These are phyloP conservation scores for Urochloa ruziziensis DNA, from an alignment of 176 grass and related monocot species.

Conservation along the genomic window DNA sequence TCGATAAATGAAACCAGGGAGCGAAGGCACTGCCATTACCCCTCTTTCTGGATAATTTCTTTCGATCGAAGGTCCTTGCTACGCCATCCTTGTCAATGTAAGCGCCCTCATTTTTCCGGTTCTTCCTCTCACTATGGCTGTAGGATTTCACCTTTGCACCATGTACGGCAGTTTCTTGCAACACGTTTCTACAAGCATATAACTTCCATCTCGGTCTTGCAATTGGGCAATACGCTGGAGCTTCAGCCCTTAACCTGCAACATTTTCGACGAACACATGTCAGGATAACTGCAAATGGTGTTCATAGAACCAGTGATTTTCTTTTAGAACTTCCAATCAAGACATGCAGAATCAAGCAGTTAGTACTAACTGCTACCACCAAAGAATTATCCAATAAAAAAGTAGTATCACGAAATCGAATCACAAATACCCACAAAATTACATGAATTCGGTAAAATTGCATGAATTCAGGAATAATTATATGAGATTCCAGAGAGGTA, in stretches of 20 bases:
- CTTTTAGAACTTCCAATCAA: background rate
- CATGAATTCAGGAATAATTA: background rate
- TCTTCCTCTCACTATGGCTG: constrained; percentile 31
- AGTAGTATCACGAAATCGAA: background rate
- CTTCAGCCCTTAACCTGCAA: constrained; percentile 55
- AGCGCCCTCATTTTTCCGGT: constrained; percentile 36
- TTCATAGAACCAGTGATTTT: background rate
- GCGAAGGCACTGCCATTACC: constrained; percentile 42
- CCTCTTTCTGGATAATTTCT: constrained; percentile 82
- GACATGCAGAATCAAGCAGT: background rate
- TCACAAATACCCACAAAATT: background rate
- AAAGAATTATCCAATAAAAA: background rate
- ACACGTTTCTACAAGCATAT: constrained; percentile 22
- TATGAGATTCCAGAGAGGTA: background rate
- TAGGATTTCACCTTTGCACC: constrained; percentile 26
- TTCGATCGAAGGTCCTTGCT: constrained; percentile 49
- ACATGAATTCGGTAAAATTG: background rate
- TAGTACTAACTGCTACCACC: background rate
- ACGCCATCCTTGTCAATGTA: constrained; percentile 80
- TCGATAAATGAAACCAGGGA: no score
- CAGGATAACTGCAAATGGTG: background rate
- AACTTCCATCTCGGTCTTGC: constrained; percentile 38
- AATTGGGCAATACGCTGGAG: constrained; percentile 26
- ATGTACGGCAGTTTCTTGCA: constrained; percentile 11
- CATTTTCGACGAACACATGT: background rate